Evolutionary conservation across 306 rosid genomes (phyloP).

Genomic region (Sophora flavescens): DNA sequence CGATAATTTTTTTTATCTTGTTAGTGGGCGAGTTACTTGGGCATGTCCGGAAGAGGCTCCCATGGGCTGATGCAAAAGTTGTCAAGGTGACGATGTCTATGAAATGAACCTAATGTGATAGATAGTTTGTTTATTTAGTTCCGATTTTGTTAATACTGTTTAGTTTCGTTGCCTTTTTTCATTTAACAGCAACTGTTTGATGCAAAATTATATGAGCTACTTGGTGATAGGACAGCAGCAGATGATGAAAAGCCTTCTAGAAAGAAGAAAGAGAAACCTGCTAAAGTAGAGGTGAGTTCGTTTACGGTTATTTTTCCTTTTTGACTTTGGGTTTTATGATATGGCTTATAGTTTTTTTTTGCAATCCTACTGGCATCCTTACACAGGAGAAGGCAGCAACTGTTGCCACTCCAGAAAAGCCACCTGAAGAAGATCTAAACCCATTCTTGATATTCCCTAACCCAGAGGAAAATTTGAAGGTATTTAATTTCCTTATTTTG

Average conservation of each 20-base stretch:
- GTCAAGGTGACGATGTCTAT: conserved; percentile 69
- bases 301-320: conserved; percentile 20
- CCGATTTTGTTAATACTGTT: conserved; percentile 10
- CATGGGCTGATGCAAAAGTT: conserved; percentile 97
- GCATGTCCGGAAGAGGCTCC: conserved; percentile 80
- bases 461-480: conserved; percentile 90
- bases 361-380: conserved; percentile 33
- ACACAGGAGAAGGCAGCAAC: conserved; percentile 65
- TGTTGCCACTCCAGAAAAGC: conserved; percentile 66
- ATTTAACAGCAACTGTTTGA: conserved; percentile 71
- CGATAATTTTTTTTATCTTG: conserved; percentile 33
- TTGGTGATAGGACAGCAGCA: conserved; percentile 91
- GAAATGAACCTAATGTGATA: not conserved
- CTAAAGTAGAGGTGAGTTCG: conserved; percentile 79
- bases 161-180: conserved; percentile 26
- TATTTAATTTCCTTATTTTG: conserved; percentile 44
- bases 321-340: conserved; percentile 30
- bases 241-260: conserved; percentile 84
- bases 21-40: conserved; percentile 93
- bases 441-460: conserved; percentile 83
- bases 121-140: conserved; percentile 31
- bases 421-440: conserved; percentile 86
- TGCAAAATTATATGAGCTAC: conserved; percentile 75
- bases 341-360: conserved; percentile 24
- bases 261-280: conserved; percentile 92